Evolutionary conservation across 2,329 filamentous ascomycete species (phyloP).

Genomic region (Myriangium duriaei): DNA sequence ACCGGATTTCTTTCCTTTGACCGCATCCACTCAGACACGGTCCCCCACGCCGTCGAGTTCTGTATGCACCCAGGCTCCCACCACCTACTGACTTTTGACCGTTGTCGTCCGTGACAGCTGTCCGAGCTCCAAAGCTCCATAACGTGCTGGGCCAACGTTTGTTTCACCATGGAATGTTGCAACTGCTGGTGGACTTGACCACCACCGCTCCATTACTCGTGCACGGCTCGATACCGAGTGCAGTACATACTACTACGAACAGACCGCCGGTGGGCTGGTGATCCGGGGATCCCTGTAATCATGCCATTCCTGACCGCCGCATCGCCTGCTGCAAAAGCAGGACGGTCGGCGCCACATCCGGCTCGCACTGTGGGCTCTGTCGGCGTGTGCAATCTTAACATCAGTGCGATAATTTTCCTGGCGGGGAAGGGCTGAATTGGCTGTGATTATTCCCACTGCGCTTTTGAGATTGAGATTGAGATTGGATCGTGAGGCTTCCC

Average conservation of each 20-base stretch:
- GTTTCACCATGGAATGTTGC: slow-evolving; percentile 8
- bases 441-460: slow-evolving; percentile 2
- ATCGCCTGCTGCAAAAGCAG: slow-evolving; percentile 2
- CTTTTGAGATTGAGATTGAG: slow-evolving; percentile 1
- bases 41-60: no score
- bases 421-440: slow-evolving; percentile 5
- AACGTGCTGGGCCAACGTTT: slow-evolving; percentile 8
- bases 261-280: slow-evolving; percentile 1
- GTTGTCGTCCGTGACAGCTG: background rate
- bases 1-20: no score
- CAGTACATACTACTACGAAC: background rate
- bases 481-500: slow-evolving; percentile 6
- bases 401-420: slow-evolving; percentile 2
- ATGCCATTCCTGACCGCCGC: slow-evolving; percentile 1
- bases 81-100: no score
- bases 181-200: slow-evolving; percentile 4
- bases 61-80: no score
- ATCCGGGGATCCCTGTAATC: slow-evolving; percentile 1
- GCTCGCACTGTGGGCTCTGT: slow-evolving; percentile 6
- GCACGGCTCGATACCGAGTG: slow-evolving; percentile 1
- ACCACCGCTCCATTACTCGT: slow-evolving; percentile 4
- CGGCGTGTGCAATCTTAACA: slow-evolving; percentile 7
- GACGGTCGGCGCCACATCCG: slow-evolving; percentile 9
- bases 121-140: slow-evolving; percentile 4
- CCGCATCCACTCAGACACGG: no score